A percentile compares a stretch with the other conserved stretches of the same genome.
phyloP scores from a whole-genome alignment of 2,329 filamentous ascomycete genomes.

The Aureobasidium mangrovei region DNA sequence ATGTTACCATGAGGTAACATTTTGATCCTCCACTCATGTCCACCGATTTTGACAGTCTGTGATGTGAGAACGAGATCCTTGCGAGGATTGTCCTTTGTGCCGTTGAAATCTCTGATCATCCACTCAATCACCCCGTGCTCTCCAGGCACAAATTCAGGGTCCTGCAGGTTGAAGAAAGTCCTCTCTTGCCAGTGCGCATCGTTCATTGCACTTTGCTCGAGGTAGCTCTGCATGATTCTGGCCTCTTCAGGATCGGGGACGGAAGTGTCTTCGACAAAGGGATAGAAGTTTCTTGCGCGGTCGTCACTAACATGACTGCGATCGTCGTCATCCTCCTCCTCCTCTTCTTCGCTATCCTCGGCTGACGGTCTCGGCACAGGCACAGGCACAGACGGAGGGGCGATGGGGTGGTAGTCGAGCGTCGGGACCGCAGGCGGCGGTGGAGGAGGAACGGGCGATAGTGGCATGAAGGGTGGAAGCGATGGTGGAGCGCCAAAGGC shows the following conservation, averaged over 20 bases:
- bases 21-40: constrained; percentile 57
- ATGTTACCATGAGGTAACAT: constrained; percentile 55
- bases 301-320: constrained; percentile 18
- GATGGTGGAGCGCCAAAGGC: not conserved
- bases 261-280: constrained; percentile 48
- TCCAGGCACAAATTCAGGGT: constrained; percentile 47
- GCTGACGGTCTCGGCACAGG: constrained; percentile 12
- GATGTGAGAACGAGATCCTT: constrained; percentile 51
- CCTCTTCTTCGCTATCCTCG: constrained; percentile 19
- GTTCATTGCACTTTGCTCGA: constrained; percentile 48
- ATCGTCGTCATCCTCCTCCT: constrained; percentile 22
- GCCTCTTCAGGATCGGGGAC: constrained; percentile 49
- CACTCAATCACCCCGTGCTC: constrained; percentile 50
- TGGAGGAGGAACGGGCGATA: not conserved
- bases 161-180: constrained; percentile 47
- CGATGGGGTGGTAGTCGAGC: constrained; percentile 10
- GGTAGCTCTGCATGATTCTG: constrained; percentile 45
- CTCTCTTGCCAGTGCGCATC: constrained; percentile 51
- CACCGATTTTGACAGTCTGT: constrained; percentile 46
- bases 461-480: not conserved
- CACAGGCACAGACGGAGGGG: constrained; percentile 11
- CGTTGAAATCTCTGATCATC: constrained; percentile 50
- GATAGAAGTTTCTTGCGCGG: constrained; percentile 38
- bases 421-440: not conserved
- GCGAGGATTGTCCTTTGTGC: constrained; percentile 52